Evolutionary conservation across 805 yeast species (phyloP), one percentile per base, ranked within the genome.

Genomic region (Clavispora vitiphila): DNA sequence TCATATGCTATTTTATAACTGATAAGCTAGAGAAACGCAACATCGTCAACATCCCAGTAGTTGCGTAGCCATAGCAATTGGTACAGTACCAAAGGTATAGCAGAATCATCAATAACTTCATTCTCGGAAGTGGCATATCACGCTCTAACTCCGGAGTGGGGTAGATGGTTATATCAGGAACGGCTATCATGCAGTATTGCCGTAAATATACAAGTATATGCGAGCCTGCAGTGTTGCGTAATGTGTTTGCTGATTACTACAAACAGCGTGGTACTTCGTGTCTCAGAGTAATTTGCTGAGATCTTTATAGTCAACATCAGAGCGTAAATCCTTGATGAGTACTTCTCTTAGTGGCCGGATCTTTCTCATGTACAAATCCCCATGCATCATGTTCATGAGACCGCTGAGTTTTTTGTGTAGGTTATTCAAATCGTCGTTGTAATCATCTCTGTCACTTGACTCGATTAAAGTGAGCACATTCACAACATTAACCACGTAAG

Each of bases 261-360:
- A 27, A 8, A 32, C 35, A 20, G 15, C 11, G 3, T 3, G 19
- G 8, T 21, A 8, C 16, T 8, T 10, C 8, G 21, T 5, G n/a
- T 6, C 16, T 26, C 21, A 51, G n/a, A 67, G 47, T 30, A 50
- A 41, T 46, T 53, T 61, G 25, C 83, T 76, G 25, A 83, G 62
- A 38, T 63, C 74, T 39, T 71, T 64, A 39, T 83, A 53, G 20
- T 72, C 77, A 9, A 67, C 58, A 48, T 82, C 87, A 21, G 64
- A 58, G n/a, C 70, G 67, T 40, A 83, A 60, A 50, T 81, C 87
- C 34, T 62, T 69, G 0, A 71, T 67, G 41, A 82, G 74, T 3
- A 58, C 50, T 30, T 64, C 65, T 31, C 74, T 49, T 16, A 62
- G 60, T 2, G 61, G 61, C 42, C 71, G 70, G 53, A 77, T 81